Base-by-base conservation (phyloP, 768 basidiomycete genomes). In the Thelephora aurantiotincta region DNA sequence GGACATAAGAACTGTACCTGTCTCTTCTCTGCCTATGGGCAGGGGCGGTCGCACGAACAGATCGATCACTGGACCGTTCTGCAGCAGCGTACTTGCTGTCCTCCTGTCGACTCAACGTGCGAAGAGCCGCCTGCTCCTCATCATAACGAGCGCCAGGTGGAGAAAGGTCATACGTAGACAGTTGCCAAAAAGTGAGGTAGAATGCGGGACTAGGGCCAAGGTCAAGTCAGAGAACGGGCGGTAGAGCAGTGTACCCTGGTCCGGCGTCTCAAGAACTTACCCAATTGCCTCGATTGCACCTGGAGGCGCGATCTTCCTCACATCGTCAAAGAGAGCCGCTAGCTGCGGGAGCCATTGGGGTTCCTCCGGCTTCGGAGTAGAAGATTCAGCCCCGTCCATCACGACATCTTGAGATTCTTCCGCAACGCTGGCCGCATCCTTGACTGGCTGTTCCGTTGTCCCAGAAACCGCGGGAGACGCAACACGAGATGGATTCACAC, bases 121-220 rank as follows among this genome's bases (percentile, higher is more conserved):
- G 71, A 26, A 88, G 61, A 13, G 70, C 67, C 20, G 74, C 69
- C 26, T 77, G 74, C 57, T 91, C 85, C 57, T 86, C 82, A 41
- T 87, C 80, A 51, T 98, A 99, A 50, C 76, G 77, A 5, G 75
- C 58, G 14, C 72, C 69, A 0, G 93, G 91, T 11, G 87, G 83
- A 0, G 77, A 66, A 33, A 98, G 71, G 62, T 99, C 96, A 57
- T 91, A 88, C 33, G 85, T 83, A 0, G 89, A 84, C 45, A 98
- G 64, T 61, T 97, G 93, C 96, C 96, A 99, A 66, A 97, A 99
- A 2, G 93, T 91, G 42, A 88, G 65, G 58, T 92, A 97, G 66
- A 99, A 98, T 2, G 80, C 85, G 23, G 91, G 82, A 2, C 94
- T 96, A 54, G 22, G 45, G 38, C 47, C 11, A 19, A n/a, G 13